Percentiles rank a stretch among this genome's conserved stretches.
Conservation (phyloP, 129 eudicot genomes). For the Saussurea involucrata region DNA sequence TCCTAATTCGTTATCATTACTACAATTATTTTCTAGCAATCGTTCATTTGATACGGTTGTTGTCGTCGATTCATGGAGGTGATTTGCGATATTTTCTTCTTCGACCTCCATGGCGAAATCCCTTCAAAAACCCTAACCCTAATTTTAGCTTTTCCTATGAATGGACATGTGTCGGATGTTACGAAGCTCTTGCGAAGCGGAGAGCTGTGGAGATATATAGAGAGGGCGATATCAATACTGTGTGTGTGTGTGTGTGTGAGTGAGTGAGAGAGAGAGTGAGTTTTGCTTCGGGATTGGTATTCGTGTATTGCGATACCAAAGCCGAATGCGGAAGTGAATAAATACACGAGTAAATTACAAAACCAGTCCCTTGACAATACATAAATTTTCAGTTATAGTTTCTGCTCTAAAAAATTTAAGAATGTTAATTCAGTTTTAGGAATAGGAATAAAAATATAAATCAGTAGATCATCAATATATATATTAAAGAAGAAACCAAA, state of each 20-base stretch:
- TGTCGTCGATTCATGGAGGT: not conserved
- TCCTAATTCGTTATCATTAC: conserved; percentile 7
- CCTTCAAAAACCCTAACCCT: conserved; percentile 30
- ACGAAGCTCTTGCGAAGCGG: conserved; percentile 25
- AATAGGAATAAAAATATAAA: not conserved
- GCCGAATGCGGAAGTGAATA: not conserved
- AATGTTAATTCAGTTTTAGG: no score
- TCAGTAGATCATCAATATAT: no score
- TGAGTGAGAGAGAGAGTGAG: not conserved
- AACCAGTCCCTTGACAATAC: not conserved
- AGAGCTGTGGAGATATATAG: not conserved
- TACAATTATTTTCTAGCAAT: not conserved
- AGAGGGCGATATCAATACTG: conserved; percentile 4
- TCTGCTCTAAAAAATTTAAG: no score
- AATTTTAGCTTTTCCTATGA: conserved; percentile 1
- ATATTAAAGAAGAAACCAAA: no score
- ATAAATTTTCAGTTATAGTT: not conserved
- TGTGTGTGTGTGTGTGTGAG: conserved; percentile 17
- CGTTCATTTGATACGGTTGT: conserved; percentile 16
- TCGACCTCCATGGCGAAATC: conserved; percentile 26
- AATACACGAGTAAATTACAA: not conserved
- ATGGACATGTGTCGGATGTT: conserved; percentile 35
- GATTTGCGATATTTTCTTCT: conserved; percentile 10
- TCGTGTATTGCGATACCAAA: no score
- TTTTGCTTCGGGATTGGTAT: not conserved